These are phyloP conservation scores for Tetrapisispora nanseiensis DNA, from an alignment of 805 yeast genomes.

Conservation along the genomic window DNA sequence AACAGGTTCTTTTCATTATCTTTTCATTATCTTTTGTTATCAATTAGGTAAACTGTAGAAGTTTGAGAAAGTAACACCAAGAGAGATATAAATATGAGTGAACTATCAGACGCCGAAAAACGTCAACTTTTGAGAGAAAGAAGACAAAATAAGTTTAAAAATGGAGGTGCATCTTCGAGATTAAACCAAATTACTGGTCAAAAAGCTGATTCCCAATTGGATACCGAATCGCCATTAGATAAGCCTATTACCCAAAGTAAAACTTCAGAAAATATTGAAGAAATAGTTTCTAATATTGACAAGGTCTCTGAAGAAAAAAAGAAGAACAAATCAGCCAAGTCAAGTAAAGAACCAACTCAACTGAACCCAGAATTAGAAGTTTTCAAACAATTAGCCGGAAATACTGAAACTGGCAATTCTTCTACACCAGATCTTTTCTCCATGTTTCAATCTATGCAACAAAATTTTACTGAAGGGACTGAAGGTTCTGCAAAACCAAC, in stretches of 20 bases:
- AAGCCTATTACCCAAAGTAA: too few species aligned
- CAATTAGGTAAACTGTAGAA: too few species aligned
- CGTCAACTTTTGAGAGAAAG: conserved; percentile 50
- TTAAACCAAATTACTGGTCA: conserved; percentile 41
- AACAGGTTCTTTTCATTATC: too few species aligned
- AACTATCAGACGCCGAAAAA: conserved; percentile 46
- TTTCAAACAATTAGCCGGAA: conserved; percentile 21
- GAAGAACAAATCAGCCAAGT: neutral
- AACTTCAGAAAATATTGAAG: conserved; percentile 1
- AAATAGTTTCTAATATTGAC: conserved; percentile 3
- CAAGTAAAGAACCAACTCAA: too few species aligned
- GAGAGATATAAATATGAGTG: too few species aligned
- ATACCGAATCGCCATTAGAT: conserved; percentile 30
- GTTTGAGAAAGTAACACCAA: too few species aligned
- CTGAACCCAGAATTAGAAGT: conserved; percentile 12
- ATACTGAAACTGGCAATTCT: conserved; percentile 8
- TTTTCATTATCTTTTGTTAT: too few species aligned
- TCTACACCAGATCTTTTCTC: conserved; percentile 22
- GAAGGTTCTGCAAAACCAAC: conserved; percentile 4
- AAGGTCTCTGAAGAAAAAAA: neutral
- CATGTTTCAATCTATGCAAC: conserved; percentile 15
- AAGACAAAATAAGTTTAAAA: conserved; percentile 52
- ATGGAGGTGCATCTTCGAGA: conserved; percentile 46
- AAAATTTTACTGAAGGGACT: conserved; percentile 5
- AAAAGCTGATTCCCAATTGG: conserved; percentile 27